These are phyloP conservation scores for Phytophthora kernoviae DNA, from an alignment of 352 stramenopile genomes.

Conservation along the genomic window DNA sequence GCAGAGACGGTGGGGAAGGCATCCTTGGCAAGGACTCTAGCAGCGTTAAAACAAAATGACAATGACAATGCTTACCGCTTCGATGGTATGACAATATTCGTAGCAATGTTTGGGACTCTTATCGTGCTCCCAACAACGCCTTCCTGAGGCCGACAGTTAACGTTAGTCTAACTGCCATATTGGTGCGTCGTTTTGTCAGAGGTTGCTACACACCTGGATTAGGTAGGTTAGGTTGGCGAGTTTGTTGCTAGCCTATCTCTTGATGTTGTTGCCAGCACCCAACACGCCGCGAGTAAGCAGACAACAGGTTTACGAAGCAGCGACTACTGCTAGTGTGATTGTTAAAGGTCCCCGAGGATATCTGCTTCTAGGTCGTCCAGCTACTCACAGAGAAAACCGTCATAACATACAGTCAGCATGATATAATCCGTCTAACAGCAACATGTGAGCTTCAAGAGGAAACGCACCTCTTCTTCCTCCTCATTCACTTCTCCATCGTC, in stretches of 20 bases:
- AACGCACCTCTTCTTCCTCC: constrained; percentile 47
- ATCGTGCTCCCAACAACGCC: too few relatives aligned
- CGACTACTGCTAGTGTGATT: not conserved
- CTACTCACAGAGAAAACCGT: constrained; percentile 23
- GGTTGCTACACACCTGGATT: not conserved
- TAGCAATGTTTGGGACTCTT: too few relatives aligned
- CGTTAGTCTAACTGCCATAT: too few relatives aligned
- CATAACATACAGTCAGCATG: constrained; percentile 2
- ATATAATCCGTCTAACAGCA: not conserved
- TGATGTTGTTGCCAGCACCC: constrained; percentile 5
- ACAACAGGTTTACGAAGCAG: not conserved
- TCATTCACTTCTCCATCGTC: constrained; percentile 31
- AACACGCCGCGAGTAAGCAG: constrained; percentile 1
- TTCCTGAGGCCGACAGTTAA: too few relatives aligned
- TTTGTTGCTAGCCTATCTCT: constrained; percentile 5
- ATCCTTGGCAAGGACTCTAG: too few relatives aligned
- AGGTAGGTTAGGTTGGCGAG: constrained; percentile 7
- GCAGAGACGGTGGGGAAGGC: too few relatives aligned
- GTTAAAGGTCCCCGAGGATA: constrained; percentile 67
- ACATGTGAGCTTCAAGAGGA: constrained; percentile 8
- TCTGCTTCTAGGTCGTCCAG: constrained; percentile 81
- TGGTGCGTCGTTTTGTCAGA: too few relatives aligned
- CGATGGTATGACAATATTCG: too few relatives aligned
- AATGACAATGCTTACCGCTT: too few relatives aligned
- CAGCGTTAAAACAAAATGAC: too few relatives aligned